Percentiles rank a stretch among this genome's conserved stretches.
Evolutionary conservation across 2,329 filamentous ascomycete species (phyloP).

Genomic region (Ceratocystis albifundus): DNA sequence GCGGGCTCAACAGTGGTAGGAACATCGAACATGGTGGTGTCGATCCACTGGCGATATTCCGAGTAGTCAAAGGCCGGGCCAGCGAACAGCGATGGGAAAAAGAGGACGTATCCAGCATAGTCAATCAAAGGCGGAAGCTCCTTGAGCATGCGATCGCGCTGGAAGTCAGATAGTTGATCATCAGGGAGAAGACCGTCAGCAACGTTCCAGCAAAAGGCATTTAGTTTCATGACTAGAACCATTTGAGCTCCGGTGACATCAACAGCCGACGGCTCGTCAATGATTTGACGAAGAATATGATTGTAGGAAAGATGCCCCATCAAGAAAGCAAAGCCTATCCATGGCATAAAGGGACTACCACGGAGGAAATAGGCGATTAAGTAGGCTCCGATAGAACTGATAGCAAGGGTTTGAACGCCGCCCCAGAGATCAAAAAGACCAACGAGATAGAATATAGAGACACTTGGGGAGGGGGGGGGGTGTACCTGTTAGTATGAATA

Average conservation of each 20-base stretch:
- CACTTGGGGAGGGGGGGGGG: too few species aligned
- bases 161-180: conserved; percentile 70
- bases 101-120: conserved; percentile 82
- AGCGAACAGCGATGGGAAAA: conserved; percentile 82
- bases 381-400: conserved; percentile 72
- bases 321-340: conserved; percentile 84
- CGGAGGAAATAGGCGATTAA: conserved; percentile 70
- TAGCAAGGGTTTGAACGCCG: conserved; percentile 65
- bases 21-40: conserved; percentile 86
- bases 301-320: conserved; percentile 93
- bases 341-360: conserved; percentile 84
- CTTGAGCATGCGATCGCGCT: conserved; percentile 68
- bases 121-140: conserved; percentile 66
- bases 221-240: conserved; percentile 96
- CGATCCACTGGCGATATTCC: conserved; percentile 86
- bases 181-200: conserved; percentile 77
- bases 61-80: conserved; percentile 91
- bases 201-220: conserved; percentile 95
- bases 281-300: conserved; percentile 70
- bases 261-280: conserved; percentile 52
- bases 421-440: conserved; percentile 88
- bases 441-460: conserved; percentile 80
- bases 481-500: neutral
- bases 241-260: conserved; percentile 96
- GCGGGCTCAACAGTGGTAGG: conserved; percentile 69